These are phyloP conservation scores for Cercis canadensis DNA, from an alignment of 306 rosid genomes.

Conservation along the genomic window DNA sequence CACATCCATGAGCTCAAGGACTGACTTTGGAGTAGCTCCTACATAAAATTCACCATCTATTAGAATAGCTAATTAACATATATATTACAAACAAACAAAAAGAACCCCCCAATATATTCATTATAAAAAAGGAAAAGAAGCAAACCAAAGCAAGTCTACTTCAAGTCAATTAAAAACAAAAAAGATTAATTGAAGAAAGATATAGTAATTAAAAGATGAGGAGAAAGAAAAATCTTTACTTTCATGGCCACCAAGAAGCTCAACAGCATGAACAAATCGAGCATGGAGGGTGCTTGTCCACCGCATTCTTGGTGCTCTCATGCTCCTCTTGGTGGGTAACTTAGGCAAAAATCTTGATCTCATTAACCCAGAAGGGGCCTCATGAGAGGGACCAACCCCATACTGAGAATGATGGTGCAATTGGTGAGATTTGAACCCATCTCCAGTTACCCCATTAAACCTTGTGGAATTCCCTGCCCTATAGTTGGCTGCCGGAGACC, in stretches of 20 bases:
- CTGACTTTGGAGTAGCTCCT: slow-evolving; percentile 98
- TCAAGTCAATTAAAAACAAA: background rate
- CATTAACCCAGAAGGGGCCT: slow-evolving; percentile 59
- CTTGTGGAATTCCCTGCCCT: slow-evolving; percentile 43
- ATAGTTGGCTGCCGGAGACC: slow-evolving; percentile 36
- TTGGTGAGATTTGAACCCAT: slow-evolving; percentile 60
- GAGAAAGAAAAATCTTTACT: slow-evolving; percentile 44
- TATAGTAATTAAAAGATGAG: background rate
- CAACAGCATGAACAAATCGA: slow-evolving; percentile 91
- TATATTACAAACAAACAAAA: background rate
- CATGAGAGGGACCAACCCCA: slow-evolving; percentile 45
- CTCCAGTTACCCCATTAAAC: slow-evolving; percentile 53
- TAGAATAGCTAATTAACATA: background rate
- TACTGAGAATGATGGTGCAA: slow-evolving; percentile 58
- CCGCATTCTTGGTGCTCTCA: slow-evolving; percentile 95
- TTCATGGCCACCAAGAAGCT: slow-evolving; percentile 97
- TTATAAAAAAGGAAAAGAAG: background rate
- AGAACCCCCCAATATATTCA: slow-evolving; percentile 14
- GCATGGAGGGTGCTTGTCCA: slow-evolving; percentile 94
- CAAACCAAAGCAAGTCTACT: background rate
- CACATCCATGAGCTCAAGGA: slow-evolving; percentile 97
- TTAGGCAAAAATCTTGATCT: slow-evolving; percentile 83
- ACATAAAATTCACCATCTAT: slow-evolving; percentile 39
- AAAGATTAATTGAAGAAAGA: background rate
- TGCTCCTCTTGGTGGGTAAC: slow-evolving; percentile 77